phyloP scores from a whole-genome alignment of 1,284 basidiomycete genomes.

The Tilletia caries region DNA sequence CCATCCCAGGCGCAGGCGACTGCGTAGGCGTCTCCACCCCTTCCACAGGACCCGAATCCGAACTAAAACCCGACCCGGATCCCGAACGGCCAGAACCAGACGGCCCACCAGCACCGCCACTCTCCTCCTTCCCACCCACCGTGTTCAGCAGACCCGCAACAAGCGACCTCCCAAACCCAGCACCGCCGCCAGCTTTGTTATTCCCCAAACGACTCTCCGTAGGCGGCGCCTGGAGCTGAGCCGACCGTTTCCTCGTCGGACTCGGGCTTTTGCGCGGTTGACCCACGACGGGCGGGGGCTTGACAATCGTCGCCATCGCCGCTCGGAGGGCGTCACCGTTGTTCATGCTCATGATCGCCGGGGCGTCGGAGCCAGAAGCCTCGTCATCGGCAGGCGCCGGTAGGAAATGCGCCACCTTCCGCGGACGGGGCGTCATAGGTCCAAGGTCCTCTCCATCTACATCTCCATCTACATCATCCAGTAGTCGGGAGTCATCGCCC shows the following conservation, averaged over 20 bases:
- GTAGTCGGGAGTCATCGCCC: too few relatives aligned
- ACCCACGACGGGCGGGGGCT: conserved; percentile 50
- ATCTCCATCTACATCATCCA: neutral
- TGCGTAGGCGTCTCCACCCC: neutral
- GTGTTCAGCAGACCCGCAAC: neutral
- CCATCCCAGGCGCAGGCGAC: neutral
- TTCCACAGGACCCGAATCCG: neutral
- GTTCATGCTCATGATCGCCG: conserved; percentile 18
- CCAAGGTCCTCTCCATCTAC: neutral
- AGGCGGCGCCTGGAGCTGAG: conserved; percentile 3
- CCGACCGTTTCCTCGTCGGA: conserved; percentile 35
- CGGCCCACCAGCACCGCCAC: too few relatives aligned
- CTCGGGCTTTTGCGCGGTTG: conserved; percentile 51
- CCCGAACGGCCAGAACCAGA: neutral
- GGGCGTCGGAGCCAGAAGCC: conserved; percentile 11
- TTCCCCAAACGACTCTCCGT: conserved; percentile 1
- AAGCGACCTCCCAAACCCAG: neutral
- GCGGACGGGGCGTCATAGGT: neutral
- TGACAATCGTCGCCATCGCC: conserved; percentile 22
- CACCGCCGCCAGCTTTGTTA: neutral
- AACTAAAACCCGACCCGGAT: neutral
- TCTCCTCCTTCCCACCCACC: neutral
- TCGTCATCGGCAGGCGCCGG: conserved; percentile 6
- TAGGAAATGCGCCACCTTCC: conserved; percentile 21
- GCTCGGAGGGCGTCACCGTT: conserved; percentile 16